Base-by-base conservation (phyloP, 768 basidiomycete species). In the Cystobasidium ongulense region DNA sequence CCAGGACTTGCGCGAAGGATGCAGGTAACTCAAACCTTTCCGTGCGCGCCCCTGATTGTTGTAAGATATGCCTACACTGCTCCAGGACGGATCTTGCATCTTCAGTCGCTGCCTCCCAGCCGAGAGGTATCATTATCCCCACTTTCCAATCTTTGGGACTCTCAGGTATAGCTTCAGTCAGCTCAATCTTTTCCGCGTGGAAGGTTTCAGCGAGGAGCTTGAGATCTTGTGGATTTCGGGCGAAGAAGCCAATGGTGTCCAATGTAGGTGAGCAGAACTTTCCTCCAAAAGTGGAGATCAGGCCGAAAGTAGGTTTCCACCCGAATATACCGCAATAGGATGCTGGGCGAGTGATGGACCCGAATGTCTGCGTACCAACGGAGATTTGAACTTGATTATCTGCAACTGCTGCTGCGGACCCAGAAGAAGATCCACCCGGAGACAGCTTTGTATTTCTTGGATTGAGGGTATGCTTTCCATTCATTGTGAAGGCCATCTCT, bases 321-420 rank as follows among this genome's bases (percentile, higher is more conserved):
- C 76, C 80, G 46, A 75, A 81, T 61, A 81, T 79, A 21, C 79
- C 79, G 71, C 80, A 81, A 76, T 74, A 81, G 25, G 78, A 78
- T 11, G 75, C 81, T 0, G 81, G 80, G 11, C 81, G 75, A 23
- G 80, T 78, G 0, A 78, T 80, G 31, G 77, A 78, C 0, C 81
- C 81, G 50, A 64, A 74, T 13, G 76, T 74, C 31, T 78, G 79
- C 15, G 74, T 76, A 46, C 76, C 72, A 21, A 29, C 38, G 4
- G 79, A 77, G 18, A 81, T 31, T 1, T 79, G 78, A 38, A 76
- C 75, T 72, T 81, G 80, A 65, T 74, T 79, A 64, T 81, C 80
- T n/a, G 77, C 76, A 1, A 81, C 80, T 0, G 77, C 79, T 0
- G 80, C 81, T 35, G 77, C 80, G 1, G 79, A 80, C 0, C 81